Evolutionary conservation across 768 basidiomycete species (phyloP).

Genomic region (Rhodotorula diobovata): DNA sequence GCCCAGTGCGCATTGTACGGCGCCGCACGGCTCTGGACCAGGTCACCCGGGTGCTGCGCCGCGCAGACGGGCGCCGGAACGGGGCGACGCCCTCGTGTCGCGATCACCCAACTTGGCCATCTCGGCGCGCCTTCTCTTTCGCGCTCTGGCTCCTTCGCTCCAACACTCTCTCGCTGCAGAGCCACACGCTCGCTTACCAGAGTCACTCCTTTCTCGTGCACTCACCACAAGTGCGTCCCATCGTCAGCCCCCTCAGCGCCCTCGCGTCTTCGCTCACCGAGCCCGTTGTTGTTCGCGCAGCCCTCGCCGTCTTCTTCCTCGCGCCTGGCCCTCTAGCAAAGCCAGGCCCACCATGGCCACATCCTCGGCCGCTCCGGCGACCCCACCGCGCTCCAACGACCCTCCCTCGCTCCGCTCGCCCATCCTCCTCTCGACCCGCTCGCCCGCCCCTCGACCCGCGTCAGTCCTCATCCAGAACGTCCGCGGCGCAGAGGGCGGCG

Average conservation of each 20-base stretch:
- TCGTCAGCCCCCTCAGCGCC: too few species aligned
- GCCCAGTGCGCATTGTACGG: too few species aligned
- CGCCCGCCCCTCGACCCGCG: neutral
- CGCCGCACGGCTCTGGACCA: too few species aligned
- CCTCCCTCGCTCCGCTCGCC: neutral
- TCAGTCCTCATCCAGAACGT: slow-evolving; percentile 13
- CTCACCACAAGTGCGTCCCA: too few species aligned
- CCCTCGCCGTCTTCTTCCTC: too few species aligned
- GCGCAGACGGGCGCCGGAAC: too few species aligned
- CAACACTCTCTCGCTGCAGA: neutral
- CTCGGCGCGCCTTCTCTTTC: neutral
- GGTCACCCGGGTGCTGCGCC: too few species aligned
- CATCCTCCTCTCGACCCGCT: neutral
- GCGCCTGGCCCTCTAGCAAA: neutral
- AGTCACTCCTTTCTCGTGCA: too few species aligned
- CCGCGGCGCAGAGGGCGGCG: slow-evolving; percentile 34
- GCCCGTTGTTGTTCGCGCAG: too few species aligned
- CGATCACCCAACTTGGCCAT: neutral
- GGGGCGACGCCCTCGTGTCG: neutral
- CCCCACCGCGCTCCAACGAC: neutral
- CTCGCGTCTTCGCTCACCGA: too few species aligned
- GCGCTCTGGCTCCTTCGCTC: too few species aligned
- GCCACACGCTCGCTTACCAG: too few species aligned
- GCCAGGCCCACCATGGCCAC: neutral
- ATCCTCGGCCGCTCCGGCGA: neutral